phyloP scores from a whole-genome alignment of 2,329 filamentous ascomycete genomes.

The Fusarium goolgardi region DNA sequence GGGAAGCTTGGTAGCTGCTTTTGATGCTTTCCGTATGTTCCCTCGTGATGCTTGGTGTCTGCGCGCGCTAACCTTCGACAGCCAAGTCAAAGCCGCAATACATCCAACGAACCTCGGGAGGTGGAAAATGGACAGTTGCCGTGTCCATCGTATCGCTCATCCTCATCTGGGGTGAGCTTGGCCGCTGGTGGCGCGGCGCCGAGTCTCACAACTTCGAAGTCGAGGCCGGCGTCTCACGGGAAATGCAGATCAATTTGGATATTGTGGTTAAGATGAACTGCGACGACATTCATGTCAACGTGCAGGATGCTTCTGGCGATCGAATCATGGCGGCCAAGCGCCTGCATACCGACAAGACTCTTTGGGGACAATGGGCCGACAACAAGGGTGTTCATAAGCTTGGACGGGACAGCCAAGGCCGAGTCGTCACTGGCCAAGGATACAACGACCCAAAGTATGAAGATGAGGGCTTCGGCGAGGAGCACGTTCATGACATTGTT shows the following conservation, averaged over 20 bases:
- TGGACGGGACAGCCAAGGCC: constrained; percentile 66
- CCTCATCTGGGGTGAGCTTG: constrained; percentile 81
- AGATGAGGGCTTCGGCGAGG: constrained; percentile 78
- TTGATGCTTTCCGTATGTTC: constrained; percentile 92
- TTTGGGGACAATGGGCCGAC: constrained; percentile 85
- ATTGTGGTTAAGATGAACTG: constrained; percentile 92
- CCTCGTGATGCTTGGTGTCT: background rate
- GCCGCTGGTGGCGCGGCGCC: constrained; percentile 83
- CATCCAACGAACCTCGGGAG: constrained; percentile 82
- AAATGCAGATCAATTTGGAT: constrained; percentile 94
- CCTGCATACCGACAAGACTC: constrained; percentile 80
- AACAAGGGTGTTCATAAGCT: constrained; percentile 72
- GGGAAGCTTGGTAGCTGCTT: constrained; percentile 77
- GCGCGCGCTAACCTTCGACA: constrained; percentile 54
- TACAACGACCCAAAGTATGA: constrained; percentile 61
- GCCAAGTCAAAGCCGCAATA: constrained; percentile 97
- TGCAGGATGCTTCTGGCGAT: constrained; percentile 94
- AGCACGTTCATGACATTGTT: constrained; percentile 92
- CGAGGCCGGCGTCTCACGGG: constrained; percentile 88
- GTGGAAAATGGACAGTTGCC: constrained; percentile 92
- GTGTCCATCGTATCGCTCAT: constrained; percentile 80
- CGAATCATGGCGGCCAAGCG: constrained; percentile 84
- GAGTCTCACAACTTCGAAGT: constrained; percentile 93
- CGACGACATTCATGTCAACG: constrained; percentile 90
- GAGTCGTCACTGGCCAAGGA: constrained; percentile 61